Percentiles rank a stretch among this genome's conserved stretches.
Evolutionary conservation across 148 eudicot species (phyloP).

Genomic region (Limonium bicolor): DNA sequence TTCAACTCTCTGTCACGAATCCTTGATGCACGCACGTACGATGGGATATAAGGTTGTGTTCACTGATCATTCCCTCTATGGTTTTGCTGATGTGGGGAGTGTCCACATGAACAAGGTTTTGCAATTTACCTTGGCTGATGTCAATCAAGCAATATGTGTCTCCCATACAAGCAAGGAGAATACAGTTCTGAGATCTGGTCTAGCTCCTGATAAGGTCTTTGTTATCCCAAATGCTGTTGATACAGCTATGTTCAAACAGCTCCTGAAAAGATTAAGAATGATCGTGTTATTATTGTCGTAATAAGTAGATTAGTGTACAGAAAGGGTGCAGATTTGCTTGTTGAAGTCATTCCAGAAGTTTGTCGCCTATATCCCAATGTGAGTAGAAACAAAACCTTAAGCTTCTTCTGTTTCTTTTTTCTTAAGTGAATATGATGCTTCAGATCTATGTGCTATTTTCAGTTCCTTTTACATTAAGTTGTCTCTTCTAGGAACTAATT

Average conservation of each 20-base stretch:
- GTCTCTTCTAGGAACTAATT: too few relatives aligned
- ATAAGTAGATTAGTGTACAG: slow-evolving; percentile 93
- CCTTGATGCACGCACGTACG: slow-evolving; percentile 93
- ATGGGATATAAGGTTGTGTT: slow-evolving; percentile 96
- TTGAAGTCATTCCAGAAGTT: slow-evolving; percentile 96
- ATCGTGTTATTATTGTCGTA: slow-evolving; percentile 76
- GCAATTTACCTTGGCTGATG: slow-evolving; percentile 91
- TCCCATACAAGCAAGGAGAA: slow-evolving; percentile 99
- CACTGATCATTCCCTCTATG: slow-evolving; percentile 97
- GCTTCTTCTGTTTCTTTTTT: not conserved
- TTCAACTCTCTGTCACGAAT: slow-evolving; percentile 96
- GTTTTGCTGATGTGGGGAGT: slow-evolving; percentile 92
- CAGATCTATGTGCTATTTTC: too few relatives aligned
- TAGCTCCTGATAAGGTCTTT: slow-evolving; percentile 80
- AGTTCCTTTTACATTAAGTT: too few relatives aligned
- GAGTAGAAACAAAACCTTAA: slow-evolving; percentile 15
- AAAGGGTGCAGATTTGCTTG: slow-evolving; percentile 96
- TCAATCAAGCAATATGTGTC: slow-evolving; percentile 86
- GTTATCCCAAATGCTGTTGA: slow-evolving; percentile 98
- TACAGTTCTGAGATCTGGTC: slow-evolving; percentile 81
- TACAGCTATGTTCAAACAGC: slow-evolving; percentile 95
- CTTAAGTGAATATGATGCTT: too few relatives aligned
- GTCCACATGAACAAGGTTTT: slow-evolving; percentile 97
- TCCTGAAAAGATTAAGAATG: slow-evolving; percentile 36
- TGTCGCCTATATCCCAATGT: slow-evolving; percentile 80